Evolutionary conservation across 306 rosid species (phyloP), one percentile per base, ranked within the genome.

Genomic region (Pyrus bretschneideri): DNA sequence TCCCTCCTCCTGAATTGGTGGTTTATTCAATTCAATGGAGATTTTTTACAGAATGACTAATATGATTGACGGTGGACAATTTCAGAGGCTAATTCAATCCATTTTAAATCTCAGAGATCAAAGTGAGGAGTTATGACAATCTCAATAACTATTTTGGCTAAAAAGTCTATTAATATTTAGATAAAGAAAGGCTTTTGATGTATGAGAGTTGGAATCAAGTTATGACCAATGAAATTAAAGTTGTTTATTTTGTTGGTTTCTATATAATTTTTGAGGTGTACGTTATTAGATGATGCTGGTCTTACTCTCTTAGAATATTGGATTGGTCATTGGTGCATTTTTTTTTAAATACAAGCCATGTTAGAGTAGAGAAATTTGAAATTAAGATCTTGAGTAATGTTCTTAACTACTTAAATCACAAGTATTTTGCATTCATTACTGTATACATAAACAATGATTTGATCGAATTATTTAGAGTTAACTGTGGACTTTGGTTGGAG

Each of bases 391-490:
- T 3, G 8, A 15, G 21, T 14, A 49, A 49, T 49, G 21, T 49
- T 49, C 55, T 5, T 49, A 15, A 49, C 2, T 15, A 49, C 8
- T 49, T 49, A 49, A 49, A 49, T 3, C 7, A 49, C 2, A 51
- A 51, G 21, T 15, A 6, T 51, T 2, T 51, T 83, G 71, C 83
- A 70, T 80, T 80, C 75, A 21, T 73, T 67, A 25, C 11, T 61
- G 31, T 22, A 4, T 58, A 58, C 11, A 75, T 72, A 81, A 78
- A 65, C 73, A 69, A 80, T 82, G 78, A 87, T 55, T 42, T 85
- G 59, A 72, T 81, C 59, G 78, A 64, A 44, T 65, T 35, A 55
- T 17, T 46, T 66, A 18, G 66, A 74, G 52, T 66, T 76, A 45
- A 23, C 15, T 49, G 38, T 40, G 57, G 80, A 51, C 42, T 78